Conservation (phyloP, 148 eudicot species). For the Pouteria glomerata region DNA sequence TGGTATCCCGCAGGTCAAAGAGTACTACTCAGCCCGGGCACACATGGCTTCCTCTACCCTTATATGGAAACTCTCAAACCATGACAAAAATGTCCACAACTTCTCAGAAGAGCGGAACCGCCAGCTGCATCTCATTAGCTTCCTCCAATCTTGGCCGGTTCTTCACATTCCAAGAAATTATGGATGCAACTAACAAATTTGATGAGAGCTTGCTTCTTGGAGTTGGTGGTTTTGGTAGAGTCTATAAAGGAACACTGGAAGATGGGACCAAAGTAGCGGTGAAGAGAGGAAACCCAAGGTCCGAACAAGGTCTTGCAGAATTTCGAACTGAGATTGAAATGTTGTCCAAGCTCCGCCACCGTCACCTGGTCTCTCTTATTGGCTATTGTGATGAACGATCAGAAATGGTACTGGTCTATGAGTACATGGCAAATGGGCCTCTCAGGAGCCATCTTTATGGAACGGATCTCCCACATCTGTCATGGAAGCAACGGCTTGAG, state of each 20-base stretch:
- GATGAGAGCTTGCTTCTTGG: slow-evolving; percentile 85
- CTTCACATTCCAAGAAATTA: slow-evolving; percentile 82
- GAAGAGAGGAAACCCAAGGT: slow-evolving; percentile 91
- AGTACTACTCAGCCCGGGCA: slow-evolving; percentile 37
- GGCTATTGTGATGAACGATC: slow-evolving; percentile 95
- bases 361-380: slow-evolving; percentile 90
- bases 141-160: slow-evolving; percentile 73
- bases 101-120: slow-evolving; percentile 89
- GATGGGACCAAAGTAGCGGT: slow-evolving; percentile 83
- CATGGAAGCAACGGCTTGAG: slow-evolving; percentile 96
- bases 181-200: slow-evolving; percentile 88
- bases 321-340: slow-evolving; percentile 93
- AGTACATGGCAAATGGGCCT: slow-evolving; percentile 97
- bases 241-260: slow-evolving; percentile 86
- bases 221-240: slow-evolving; percentile 95
- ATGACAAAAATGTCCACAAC: slow-evolving; percentile 74
- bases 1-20: slow-evolving; percentile 42
- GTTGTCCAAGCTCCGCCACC: slow-evolving; percentile 94
- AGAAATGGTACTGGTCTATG: slow-evolving; percentile 94
- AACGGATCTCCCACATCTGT: slow-evolving; percentile 64
- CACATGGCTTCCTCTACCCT: slow-evolving; percentile 85
- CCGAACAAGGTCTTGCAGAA: slow-evolving; percentile 95
- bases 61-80: slow-evolving; percentile 77
- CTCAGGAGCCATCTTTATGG: slow-evolving; percentile 97
- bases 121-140: slow-evolving; percentile 86